Evolutionary conservation across 2,329 filamentous ascomycete species (phyloP), one percentile per base, ranked within the genome.

Genomic region (Apiospora saccharicola): DNA sequence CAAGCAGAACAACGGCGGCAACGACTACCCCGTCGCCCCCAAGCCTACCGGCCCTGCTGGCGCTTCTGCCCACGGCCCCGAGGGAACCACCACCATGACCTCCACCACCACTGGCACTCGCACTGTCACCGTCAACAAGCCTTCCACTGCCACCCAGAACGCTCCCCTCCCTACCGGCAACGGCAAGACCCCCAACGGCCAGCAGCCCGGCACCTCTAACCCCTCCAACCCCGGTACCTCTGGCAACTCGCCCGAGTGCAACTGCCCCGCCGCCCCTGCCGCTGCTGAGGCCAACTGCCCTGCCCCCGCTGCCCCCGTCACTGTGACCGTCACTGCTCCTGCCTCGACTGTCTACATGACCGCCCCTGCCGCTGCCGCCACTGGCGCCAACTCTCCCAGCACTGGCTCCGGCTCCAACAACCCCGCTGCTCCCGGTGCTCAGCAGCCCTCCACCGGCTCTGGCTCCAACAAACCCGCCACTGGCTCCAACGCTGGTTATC

Each of bases 321-420:
- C 80, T 57, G 79, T 80, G 24, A 81, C 79, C 43, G 73, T 80
- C 74, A 75, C 78, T 69, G 71, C 75, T 19, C 75, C 80, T 34
- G 77, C 78, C 53, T 76, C 72, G 73, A 80, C 79, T 47, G 78
- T 80, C 71, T 80, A 79, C 75, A 67, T 80, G 49, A 80, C 79
- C 14, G 75, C 75, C 16, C 69, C 74, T 34, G 73, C 67, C 43
- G 37, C 68, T 57, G 67, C 70, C 67, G 53, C 70, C 46, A 41
- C 70, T 34, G 22, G 34, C 12, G 69, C 26, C 22, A 51, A 41
- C 49, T 22, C 47, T 12, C 43, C 24, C 43, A 51, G 24, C 47
- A 51, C 47, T n/a, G 57, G 57, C n/a, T 30, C 68, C 68, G 46
- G 57, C 13, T 19, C 44, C 68, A 24, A 22, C 12, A 30, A 47